phyloP scores from a whole-genome alignment of 805 yeast species.

The Blastobotrys mokoenaii region DNA sequence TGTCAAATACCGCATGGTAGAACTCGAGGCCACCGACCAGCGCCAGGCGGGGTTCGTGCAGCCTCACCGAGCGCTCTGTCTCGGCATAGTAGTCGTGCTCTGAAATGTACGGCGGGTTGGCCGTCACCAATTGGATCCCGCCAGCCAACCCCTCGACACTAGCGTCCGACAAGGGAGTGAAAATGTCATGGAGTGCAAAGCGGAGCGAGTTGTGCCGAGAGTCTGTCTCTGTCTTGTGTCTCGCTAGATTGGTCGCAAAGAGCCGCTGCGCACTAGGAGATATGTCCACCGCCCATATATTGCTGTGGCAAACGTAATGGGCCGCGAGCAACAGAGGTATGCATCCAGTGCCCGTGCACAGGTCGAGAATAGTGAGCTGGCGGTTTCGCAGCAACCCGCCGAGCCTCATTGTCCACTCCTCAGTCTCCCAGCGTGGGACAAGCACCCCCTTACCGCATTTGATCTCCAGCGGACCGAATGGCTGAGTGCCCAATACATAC shows the following conservation, averaged over 20 bases:
- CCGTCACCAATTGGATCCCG: constrained; percentile 45
- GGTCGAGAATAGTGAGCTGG: constrained; percentile 42
- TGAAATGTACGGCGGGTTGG: constrained; percentile 92
- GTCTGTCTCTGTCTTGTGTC: constrained; percentile 8
- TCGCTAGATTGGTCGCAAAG: constrained; percentile 6
- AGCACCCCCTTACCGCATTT: constrained; percentile 56
- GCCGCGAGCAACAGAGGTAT: constrained; percentile 48
- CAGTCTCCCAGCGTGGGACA: constrained; percentile 94
- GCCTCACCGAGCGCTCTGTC: constrained; percentile 55
- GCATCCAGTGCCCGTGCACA: constrained; percentile 89
- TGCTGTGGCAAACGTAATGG: background rate
- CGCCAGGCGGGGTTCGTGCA: constrained; percentile 71
- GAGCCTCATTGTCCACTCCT: constrained; percentile 66
- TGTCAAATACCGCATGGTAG: constrained; percentile 46
- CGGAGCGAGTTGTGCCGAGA: background rate
- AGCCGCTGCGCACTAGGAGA: background rate
- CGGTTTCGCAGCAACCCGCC: constrained; percentile 13
- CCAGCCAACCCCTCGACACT: background rate
- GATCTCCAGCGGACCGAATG: constrained; percentile 66
- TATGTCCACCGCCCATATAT: background rate
- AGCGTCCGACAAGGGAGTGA: background rate
- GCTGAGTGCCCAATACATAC: constrained; percentile 77
- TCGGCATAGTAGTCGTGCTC: constrained; percentile 33
- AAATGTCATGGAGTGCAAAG: constrained; percentile 2
- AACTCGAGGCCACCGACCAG: constrained; percentile 72